These are phyloP conservation scores for Tolypocladium inflatum DNA, from an alignment of 2,329 filamentous ascomycete genomes.

Conservation along the genomic window DNA sequence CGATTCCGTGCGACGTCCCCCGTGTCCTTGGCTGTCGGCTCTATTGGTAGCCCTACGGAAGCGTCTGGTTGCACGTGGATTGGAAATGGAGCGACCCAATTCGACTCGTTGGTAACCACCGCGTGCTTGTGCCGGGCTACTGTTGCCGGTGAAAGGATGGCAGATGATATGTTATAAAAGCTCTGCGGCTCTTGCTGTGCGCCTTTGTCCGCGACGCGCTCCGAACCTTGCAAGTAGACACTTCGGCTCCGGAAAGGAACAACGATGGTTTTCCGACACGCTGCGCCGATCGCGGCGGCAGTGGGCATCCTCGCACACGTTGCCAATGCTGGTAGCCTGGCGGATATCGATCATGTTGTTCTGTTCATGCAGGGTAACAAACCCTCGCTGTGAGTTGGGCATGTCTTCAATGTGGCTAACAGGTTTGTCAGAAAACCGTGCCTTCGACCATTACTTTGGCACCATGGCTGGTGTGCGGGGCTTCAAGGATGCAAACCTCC, in stretches of 20 bases:
- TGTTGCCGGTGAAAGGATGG: neutral
- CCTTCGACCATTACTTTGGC: conserved; percentile 41
- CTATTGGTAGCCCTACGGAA: neutral
- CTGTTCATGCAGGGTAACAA: neutral
- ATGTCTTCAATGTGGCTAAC: neutral
- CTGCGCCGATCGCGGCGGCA: neutral
- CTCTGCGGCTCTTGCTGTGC: no score
- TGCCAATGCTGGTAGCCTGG: neutral
- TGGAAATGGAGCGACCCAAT: neutral
- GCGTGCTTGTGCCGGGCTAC: neutral
- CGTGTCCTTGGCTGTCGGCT: neutral
- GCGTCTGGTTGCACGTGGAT: neutral
- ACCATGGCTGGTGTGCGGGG: conserved; percentile 46
- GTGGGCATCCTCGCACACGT: neutral
- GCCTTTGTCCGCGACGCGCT: neutral
- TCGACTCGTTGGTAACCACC: neutral
- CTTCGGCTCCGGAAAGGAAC: neutral
- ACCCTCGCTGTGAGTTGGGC: neutral
- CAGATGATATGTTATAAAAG: neutral
- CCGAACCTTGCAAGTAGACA: neutral
- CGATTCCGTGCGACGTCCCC: neutral
- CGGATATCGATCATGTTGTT: neutral
- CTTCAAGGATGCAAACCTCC: conserved; percentile 46
- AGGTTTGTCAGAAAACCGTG: conserved; percentile 17
- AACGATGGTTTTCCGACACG: neutral